Base-by-base conservation (phyloP, 2,329 filamentous ascomycete species). In the Diaporthe sp. region DNA sequence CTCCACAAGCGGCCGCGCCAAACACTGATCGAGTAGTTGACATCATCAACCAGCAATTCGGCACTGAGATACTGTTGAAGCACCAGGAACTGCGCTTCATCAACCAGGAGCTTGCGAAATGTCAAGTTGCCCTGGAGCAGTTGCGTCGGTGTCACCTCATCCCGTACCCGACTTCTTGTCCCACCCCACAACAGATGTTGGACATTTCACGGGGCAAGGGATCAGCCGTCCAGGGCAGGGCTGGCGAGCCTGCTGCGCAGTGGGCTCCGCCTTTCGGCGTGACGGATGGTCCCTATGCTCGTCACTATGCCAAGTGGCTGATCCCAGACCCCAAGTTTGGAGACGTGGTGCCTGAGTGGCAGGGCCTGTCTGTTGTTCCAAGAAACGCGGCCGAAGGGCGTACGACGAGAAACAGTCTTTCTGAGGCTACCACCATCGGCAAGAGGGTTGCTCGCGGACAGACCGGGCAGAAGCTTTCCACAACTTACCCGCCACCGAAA, bases 221-320 rank as follows among this genome's bases (percentile, higher is more conserved):
- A 28, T 88, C 92, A 77, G 91, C 94, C 77, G 83, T 97, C 77
- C 88, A 89, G 76, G 86, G 89, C 77, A 87, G 86, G 77, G 84
- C 89, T 77, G 92, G 92, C 79, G 91, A 92, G 78, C 87, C 90
- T 76, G 87, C 92, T 78, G 94, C 95, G 75, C 87, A 91, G 80
- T 95, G 94, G 88, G 94, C 96, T 50, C 91, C 97, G 58, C 94
- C 97, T 4, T 98, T 96, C 87, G 96, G 96, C 78, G 95, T 98
- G 73, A 92, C 92, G 22, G 95, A 98, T 80, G 97, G 97, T 15
- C 96, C 97, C 3, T 98, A 98, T 84, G 93, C 95, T 76, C 92
- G 95, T 78, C 97, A 98, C 85, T 98, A 98, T 84, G 92, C 95
- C 82, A 95, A 94, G 87, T 99, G 97, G 97, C 91, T 99, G 78